Evolutionary conservation across 2,329 filamentous ascomycete genomes (phyloP).

Genomic region (Pseudocercospora fijiensis): DNA sequence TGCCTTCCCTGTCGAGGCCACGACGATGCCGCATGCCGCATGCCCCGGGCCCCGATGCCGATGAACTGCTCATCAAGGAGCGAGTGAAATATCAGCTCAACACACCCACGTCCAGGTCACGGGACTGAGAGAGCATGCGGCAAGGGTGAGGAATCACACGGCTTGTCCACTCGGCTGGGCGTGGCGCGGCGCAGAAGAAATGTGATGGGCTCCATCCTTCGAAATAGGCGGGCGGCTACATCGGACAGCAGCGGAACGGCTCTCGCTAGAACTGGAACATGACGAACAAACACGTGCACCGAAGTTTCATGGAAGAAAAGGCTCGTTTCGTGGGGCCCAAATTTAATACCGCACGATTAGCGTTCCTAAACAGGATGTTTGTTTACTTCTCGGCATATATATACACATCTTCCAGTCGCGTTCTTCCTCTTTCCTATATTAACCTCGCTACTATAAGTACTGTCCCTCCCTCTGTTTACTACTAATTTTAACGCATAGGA

Average conservation of each 20-base stretch:
- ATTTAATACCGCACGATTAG: no score
- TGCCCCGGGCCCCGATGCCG: slow-evolving; percentile 7
- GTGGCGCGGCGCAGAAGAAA: no score
- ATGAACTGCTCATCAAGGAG: not conserved
- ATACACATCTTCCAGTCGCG: no score
- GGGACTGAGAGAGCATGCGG: not conserved
- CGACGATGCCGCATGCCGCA: not conserved
- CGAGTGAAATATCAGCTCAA: not conserved
- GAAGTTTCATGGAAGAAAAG: not conserved
- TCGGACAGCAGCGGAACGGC: not conserved
- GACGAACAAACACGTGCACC: not conserved
- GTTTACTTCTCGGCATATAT: no score
- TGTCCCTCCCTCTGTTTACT: no score
- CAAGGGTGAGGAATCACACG: not conserved
- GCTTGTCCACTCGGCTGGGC: not conserved
- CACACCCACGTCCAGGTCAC: not conserved
- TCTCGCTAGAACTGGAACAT: not conserved
- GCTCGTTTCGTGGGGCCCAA: slow-evolving; percentile 1
- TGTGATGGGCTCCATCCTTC: not conserved
- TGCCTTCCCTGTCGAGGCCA: not conserved
- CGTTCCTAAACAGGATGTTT: no score
- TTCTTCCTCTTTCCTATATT: no score
- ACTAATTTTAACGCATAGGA: no score
- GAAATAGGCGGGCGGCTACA: slow-evolving; percentile 2
- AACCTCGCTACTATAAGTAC: no score